Evolutionary conservation across 75 land plant genomes (phyloP).

Genomic region (Adiantum capillusveneris): DNA sequence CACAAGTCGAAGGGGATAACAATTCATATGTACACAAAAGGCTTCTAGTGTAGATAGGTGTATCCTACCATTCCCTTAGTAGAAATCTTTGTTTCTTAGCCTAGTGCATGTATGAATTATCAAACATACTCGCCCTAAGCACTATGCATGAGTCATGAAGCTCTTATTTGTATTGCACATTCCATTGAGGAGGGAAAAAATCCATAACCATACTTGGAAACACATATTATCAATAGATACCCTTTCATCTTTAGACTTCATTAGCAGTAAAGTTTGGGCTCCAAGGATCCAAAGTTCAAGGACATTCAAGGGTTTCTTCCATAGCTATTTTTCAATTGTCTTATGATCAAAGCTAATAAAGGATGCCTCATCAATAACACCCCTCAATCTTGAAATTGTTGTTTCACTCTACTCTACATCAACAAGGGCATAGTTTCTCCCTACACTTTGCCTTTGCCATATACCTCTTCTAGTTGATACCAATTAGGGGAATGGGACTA

Average conservation of each 20-base stretch:
- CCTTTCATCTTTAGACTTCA: slow-evolving; percentile 30
- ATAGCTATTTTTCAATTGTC: slow-evolving; percentile 34
- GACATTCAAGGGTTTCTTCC: slow-evolving; percentile 26
- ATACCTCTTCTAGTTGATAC: no score
- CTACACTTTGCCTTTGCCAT: no score
- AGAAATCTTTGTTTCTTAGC: slow-evolving; percentile 14
- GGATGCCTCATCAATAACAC: no score
- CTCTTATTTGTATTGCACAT: slow-evolving; percentile 62
- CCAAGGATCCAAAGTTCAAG: slow-evolving; percentile 36
- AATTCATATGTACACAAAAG: no score
- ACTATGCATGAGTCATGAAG: slow-evolving; percentile 73
- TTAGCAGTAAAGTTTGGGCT: slow-evolving; percentile 29
- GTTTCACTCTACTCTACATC: no score
- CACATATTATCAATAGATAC: slow-evolving; percentile 38
- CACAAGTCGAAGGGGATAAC: no score
- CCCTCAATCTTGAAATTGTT: no score
- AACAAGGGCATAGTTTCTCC: no score
- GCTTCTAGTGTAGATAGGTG: slow-evolving; percentile 60
- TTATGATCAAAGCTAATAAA: slow-evolving; percentile 23
- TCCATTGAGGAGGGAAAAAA: slow-evolving; percentile 32
- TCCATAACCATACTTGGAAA: slow-evolving; percentile 49
- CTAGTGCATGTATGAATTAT: slow-evolving; percentile 36
- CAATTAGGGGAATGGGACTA: no score
- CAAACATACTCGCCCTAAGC: slow-evolving; percentile 65
- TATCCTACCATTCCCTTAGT: slow-evolving; percentile 66